Evolutionary conservation across 2,329 filamentous ascomycete genomes (phyloP), one percentile per base, ranked within the genome.

Genomic region (Ascochyta viciae-villosae): DNA sequence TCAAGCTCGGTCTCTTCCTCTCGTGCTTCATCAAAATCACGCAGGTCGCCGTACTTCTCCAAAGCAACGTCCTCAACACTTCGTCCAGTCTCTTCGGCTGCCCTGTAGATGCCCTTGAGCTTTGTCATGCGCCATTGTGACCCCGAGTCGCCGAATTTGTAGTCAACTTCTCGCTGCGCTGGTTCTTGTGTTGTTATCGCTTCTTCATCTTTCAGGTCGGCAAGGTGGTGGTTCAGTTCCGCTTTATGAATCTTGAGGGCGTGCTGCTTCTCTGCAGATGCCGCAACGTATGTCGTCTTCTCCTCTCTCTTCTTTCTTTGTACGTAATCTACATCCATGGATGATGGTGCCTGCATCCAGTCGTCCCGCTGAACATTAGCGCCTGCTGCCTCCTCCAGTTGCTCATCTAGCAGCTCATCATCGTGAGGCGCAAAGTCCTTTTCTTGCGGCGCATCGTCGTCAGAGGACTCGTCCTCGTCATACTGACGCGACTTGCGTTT

Each of bases 121-220:
- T 93, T 97, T 6, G 89, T 96, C 93, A 99, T 96, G 45, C 96
- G 88, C 95, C 96, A 99, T 66, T 92, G 86, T 13, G 93, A 94
- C 0, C 95, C 94, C 6, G 85, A 79, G 73, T 99, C 95, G 16
- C 96, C 95, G 75, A 99, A 96, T 0, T 80, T 90, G 72, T 98
- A 99, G 54, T 85, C 81, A 8, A 96, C 85, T 52, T 90, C 84
- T 49, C 86, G 81, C 40, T 86, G 77, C 0, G 82, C 79, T 1
- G 83, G 81, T 61, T 84, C 77, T 6, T 85, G 74, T 13, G 62
- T 64, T 2, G 45, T 54, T 1, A 58, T 62, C 6, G 64, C 60
- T 3, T 55, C 62, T 1, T 56, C 60, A 9, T 68, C 61, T 33
- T 86, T 83, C 9, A 90, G 66, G 58, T 87, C 82, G 8, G 83